These are phyloP conservation scores for Zoysia matrella DNA, from an alignment of 202 grass and related monocot genomes.

Conservation along the genomic window DNA sequence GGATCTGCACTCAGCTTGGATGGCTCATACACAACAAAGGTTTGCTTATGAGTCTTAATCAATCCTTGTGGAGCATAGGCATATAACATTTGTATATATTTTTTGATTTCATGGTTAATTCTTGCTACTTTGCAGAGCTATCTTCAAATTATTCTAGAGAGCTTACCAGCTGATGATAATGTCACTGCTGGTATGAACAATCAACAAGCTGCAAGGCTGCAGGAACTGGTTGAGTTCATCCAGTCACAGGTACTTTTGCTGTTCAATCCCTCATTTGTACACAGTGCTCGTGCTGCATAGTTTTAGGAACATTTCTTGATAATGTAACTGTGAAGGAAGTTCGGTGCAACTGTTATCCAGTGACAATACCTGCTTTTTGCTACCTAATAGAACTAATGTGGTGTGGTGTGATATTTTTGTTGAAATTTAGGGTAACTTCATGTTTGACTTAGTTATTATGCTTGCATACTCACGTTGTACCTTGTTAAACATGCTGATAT, in stretches of 20 bases:
- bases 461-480: not conserved
- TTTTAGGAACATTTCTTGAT: constrained; percentile 16
- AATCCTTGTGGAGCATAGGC: constrained; percentile 24
- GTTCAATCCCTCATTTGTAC: constrained; percentile 8
- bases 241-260: constrained; percentile 54
- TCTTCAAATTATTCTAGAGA: constrained; percentile 99
- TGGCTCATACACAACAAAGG: constrained; percentile 97
- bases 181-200: constrained; percentile 63
- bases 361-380: not conserved
- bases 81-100: not conserved
- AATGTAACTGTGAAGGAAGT: constrained; percentile 5
- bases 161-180: constrained; percentile 48
- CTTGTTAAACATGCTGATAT: not conserved
- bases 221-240: too few species aligned
- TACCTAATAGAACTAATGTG: not conserved
- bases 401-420: not conserved
- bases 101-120: constrained; percentile 28
- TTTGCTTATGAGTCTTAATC: constrained; percentile 34
- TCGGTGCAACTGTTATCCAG: not conserved
- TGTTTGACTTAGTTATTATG: constrained; percentile 1
- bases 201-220: constrained; percentile 77
- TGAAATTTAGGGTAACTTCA: not conserved
- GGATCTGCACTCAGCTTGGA: constrained; percentile 84
- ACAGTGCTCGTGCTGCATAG: not conserved
- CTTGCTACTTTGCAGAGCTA: constrained; percentile 69